A percentile compares a stretch with the other conserved stretches of the same genome.
Conservation (phyloP, 2,329 filamentous ascomycete genomes). For the Sodiomyces alkalinus region DNA sequence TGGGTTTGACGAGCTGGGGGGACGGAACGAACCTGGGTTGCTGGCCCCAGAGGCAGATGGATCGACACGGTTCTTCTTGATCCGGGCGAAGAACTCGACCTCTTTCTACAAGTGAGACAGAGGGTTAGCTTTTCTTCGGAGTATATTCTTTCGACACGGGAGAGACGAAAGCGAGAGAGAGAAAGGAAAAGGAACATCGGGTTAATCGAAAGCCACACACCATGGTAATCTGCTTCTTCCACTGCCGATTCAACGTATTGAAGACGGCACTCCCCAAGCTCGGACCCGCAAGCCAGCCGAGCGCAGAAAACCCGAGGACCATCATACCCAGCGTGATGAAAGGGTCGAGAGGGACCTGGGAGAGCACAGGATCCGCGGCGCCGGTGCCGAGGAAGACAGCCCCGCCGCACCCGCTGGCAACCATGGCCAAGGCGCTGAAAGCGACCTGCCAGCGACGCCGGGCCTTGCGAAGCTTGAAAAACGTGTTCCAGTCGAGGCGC, state of each 20-base stretch:
- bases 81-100: slow-evolving; percentile 78
- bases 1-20: not conserved
- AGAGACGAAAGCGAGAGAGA: too few relatives aligned
- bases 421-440: slow-evolving; percentile 54
- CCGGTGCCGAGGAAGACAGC: slow-evolving; percentile 53
- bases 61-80: slow-evolving; percentile 87
- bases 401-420: slow-evolving; percentile 45
- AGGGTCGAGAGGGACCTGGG: slow-evolving; percentile 71
- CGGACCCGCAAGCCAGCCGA: slow-evolving; percentile 80
- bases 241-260: slow-evolving; percentile 56
- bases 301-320: slow-evolving; percentile 59
- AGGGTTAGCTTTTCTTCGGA: not conserved
- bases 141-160: too few relatives aligned
- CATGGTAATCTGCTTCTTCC: slow-evolving; percentile 55
- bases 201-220: slow-evolving; percentile 29
- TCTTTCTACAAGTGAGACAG: slow-evolving; percentile 49
- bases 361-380: slow-evolving; percentile 55
- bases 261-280: slow-evolving; percentile 69
- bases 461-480: slow-evolving; percentile 78
- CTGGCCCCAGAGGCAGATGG: slow-evolving; percentile 75
- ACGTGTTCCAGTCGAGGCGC: slow-evolving; percentile 74
- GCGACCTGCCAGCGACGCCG: slow-evolving; percentile 71
- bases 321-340: slow-evolving; percentile 72
- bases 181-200: not conserved
- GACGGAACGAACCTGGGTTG: slow-evolving; percentile 49